Evolutionary conservation across 805 yeast species (phyloP).

Genomic region (Cyberlindnera veronae): DNA sequence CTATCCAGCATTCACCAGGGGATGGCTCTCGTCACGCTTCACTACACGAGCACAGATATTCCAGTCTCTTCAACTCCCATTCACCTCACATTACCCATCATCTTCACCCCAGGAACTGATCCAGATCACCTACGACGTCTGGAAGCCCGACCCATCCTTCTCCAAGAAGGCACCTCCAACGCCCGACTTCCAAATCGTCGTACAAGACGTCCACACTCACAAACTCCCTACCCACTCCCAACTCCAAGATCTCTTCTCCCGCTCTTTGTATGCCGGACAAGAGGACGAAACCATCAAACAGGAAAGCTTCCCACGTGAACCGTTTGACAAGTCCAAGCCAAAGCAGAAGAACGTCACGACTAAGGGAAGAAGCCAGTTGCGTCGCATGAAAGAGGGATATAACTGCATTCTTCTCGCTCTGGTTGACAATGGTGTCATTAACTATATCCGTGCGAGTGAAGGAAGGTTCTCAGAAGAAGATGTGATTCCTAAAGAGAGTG

Average conservation of each 20-base stretch:
- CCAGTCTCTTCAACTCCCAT: conserved; percentile 29
- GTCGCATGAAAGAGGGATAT: conserved; percentile 49
- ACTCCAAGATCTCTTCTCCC: conserved; percentile 34
- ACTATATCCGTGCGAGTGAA: conserved; percentile 53
- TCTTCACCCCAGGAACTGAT: conserved; percentile 14
- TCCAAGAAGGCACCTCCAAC: conserved; percentile 63
- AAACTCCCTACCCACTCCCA: conserved; percentile 47
- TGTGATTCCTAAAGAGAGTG: conserved; percentile 19
- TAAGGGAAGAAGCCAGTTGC: conserved; percentile 29
- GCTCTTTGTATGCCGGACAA: conserved; percentile 11
- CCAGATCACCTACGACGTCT: conserved; percentile 52
- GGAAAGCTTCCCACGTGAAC: not conserved
- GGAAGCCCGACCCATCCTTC: conserved; percentile 79
- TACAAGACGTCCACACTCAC: conserved; percentile 47
- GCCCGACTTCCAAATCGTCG: conserved; percentile 73
- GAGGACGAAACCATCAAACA: conserved; percentile 14
- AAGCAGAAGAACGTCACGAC: not conserved
- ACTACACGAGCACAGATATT: conserved; percentile 28
- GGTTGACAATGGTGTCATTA: conserved; percentile 72
- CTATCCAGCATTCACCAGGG: conserved; percentile 16
- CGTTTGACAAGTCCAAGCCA: not conserved
- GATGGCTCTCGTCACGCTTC: conserved; percentile 22
- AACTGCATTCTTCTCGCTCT: conserved; percentile 55
- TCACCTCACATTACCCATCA: conserved; percentile 2
- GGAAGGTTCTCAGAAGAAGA: conserved; percentile 43